Evolutionary conservation across 192 early-diverging fungal species (phyloP).

Genomic region (Pilaira anomala): DNA sequence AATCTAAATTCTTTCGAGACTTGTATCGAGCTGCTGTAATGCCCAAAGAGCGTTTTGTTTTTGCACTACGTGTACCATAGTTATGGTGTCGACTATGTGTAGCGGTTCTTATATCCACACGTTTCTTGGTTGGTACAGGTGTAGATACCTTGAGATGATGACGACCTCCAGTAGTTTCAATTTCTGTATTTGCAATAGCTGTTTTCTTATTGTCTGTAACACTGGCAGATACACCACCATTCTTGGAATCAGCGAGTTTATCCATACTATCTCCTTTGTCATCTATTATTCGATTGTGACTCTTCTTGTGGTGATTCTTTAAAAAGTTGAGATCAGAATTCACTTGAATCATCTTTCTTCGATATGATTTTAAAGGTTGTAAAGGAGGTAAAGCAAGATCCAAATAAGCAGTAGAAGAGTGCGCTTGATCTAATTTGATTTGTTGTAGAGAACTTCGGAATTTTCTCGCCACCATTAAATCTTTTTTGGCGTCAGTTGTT

Average conservation of each 20-base stretch:
- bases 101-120: not conserved
- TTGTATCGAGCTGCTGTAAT: constrained; percentile 38
- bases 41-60: constrained; percentile 26
- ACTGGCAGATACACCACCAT: not conserved
- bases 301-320: not conserved
- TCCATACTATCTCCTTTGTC: not conserved
- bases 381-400: constrained; percentile 30
- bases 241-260: not conserved
- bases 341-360: constrained; percentile 10
- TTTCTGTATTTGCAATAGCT: too few relatives aligned
- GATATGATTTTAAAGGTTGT: constrained; percentile 1
- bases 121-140: not conserved
- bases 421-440: constrained; percentile 11
- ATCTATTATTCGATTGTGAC: not conserved
- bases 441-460: constrained; percentile 1
- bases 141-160: too few relatives aligned
- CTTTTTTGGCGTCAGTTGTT: constrained; percentile 14
- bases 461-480: not conserved
- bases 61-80: constrained; percentile 2
- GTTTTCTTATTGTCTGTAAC: too few relatives aligned
- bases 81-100: not conserved
- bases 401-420: constrained; percentile 31
- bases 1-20: constrained; percentile 34
- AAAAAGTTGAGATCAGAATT: not conserved
- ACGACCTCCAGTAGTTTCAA: too few relatives aligned